Conservation (phyloP, 139 green algal species). For the Chlamydomonas sp. region DNA sequence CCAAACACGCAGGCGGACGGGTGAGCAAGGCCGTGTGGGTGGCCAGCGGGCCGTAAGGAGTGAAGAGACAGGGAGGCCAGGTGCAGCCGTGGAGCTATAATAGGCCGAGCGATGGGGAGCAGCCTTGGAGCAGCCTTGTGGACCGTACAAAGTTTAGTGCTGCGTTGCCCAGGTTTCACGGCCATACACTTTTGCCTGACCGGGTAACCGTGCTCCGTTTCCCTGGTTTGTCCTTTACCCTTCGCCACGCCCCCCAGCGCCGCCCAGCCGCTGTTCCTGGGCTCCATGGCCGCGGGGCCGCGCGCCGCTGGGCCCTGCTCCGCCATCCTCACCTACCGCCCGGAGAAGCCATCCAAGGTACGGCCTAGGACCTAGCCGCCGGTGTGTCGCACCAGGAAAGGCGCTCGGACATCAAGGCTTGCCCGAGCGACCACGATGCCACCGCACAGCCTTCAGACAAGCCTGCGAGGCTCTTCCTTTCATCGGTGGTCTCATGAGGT, state of each 20-base stretch:
- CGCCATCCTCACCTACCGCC: slow-evolving; percentile 72
- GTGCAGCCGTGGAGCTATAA: not conserved
- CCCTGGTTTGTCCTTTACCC: too few species aligned
- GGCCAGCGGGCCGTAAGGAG: not conserved
- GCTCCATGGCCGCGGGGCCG: slow-evolving; percentile 58
- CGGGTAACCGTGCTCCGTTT: too few species aligned
- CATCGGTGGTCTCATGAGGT: not conserved
- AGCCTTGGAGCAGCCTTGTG: too few species aligned
- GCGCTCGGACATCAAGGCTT: too few species aligned
- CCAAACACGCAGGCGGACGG: slow-evolving; percentile 27
- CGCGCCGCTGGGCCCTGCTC: slow-evolving; percentile 49
- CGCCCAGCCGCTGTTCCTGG: slow-evolving; percentile 66
- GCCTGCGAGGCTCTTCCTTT: too few species aligned
- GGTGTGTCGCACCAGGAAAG: not conserved
- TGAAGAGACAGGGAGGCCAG: not conserved
- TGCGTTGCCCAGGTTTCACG: too few species aligned
- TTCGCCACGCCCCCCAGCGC: not conserved
- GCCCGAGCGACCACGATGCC: too few species aligned
- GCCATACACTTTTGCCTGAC: too few species aligned
- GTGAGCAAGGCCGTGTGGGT: not conserved
- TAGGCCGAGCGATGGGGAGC: too few species aligned
- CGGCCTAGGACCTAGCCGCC: slow-evolving; percentile 8
- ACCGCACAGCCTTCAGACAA: too few species aligned
- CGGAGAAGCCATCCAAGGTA: slow-evolving; percentile 38
- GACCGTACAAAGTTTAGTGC: too few species aligned